A percentile compares a stretch with the other conserved stretches of the same genome.
phyloP scores from a whole-genome alignment of 1,284 basidiomycete genomes.

The Ceratobasidium sp. region DNA sequence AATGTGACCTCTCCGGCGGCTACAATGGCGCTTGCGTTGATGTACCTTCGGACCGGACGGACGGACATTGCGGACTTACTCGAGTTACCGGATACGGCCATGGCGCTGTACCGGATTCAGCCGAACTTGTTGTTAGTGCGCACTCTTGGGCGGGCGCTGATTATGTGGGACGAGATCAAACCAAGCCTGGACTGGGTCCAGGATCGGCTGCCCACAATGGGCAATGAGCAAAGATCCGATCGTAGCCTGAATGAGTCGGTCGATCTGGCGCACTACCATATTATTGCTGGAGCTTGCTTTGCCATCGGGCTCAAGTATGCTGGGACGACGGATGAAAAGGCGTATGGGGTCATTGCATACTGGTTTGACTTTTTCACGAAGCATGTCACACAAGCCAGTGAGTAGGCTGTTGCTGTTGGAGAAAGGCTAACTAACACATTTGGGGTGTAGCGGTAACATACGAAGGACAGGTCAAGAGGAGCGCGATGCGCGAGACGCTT shows the following conservation, averaged over 20 bases:
- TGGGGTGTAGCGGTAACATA: constrained; percentile 70
- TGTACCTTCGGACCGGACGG: constrained; percentile 89
- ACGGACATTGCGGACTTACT: constrained; percentile 87
- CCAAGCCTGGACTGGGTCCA: constrained; percentile 84
- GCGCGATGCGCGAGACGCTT: constrained; percentile 87
- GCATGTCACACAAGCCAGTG: constrained; percentile 32
- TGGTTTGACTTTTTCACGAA: constrained; percentile 82
- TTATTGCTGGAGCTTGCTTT: constrained; percentile 90
- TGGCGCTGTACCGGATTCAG: constrained; percentile 84
- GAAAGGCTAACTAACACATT: constrained; percentile 38
- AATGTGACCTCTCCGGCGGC: constrained; percentile 92
- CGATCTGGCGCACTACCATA: constrained; percentile 89
- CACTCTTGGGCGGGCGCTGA: constrained; percentile 79
- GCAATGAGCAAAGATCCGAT: constrained; percentile 67
- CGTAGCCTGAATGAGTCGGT: constrained; percentile 75
- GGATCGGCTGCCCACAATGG: constrained; percentile 73
- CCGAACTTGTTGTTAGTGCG: constrained; percentile 88
- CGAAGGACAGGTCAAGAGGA: constrained; percentile 85
- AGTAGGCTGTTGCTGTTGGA: constrained; percentile 5
- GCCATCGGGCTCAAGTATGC: constrained; percentile 93
- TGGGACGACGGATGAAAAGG: constrained; percentile 88
- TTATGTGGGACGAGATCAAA: constrained; percentile 86
- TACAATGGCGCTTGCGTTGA: constrained; percentile 87
- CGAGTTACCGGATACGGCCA: constrained; percentile 80
- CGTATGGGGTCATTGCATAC: constrained; percentile 82